Percentiles rank a stretch among this genome's conserved stretches.
Conservation (phyloP, 495 filamentous ascomycete species). For the Aspergillus conjunctus region DNA sequence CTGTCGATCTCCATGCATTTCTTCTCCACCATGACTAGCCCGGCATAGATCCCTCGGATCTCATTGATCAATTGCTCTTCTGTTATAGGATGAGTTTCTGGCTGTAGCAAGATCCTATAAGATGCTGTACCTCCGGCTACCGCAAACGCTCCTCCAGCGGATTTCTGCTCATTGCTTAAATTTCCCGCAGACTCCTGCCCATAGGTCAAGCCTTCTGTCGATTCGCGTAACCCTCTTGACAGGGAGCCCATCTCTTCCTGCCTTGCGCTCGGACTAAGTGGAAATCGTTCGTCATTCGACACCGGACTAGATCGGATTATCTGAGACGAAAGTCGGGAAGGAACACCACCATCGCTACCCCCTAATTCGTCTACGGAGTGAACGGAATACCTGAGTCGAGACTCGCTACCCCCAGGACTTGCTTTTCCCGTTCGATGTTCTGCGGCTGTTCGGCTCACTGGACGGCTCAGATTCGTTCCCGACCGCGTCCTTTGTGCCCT, state of each 20-base stretch:
- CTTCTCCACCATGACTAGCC: constrained; percentile 75
- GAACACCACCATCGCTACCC: constrained; percentile 1
- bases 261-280: constrained; percentile 11
- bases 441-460: constrained; percentile 15
- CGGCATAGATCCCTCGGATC: constrained; percentile 75
- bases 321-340: constrained; percentile 13
- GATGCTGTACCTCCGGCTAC: constrained; percentile 45
- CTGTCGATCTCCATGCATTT: constrained; percentile 76
- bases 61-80: constrained; percentile 70
- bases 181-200: constrained; percentile 22
- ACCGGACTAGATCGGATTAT: constrained; percentile 17
- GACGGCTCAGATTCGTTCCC: constrained; percentile 13
- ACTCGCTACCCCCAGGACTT: constrained; percentile 16
- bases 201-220: constrained; percentile 21
- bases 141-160: constrained; percentile 15
- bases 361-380: constrained; percentile 14
- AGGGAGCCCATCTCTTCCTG: constrained; percentile 13
- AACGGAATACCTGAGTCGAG: constrained; percentile 16
- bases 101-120: constrained; percentile 51
- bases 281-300: constrained; percentile 16
- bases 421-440: constrained; percentile 20
- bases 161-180: constrained; percentile 23
- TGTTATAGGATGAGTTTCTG: constrained; percentile 68
- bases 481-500: constrained; percentile 19
- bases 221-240: constrained; percentile 15